Base-by-base conservation (phyloP, 1,284 basidiomycete species). In the Leccinum cinnamomeum region DNA sequence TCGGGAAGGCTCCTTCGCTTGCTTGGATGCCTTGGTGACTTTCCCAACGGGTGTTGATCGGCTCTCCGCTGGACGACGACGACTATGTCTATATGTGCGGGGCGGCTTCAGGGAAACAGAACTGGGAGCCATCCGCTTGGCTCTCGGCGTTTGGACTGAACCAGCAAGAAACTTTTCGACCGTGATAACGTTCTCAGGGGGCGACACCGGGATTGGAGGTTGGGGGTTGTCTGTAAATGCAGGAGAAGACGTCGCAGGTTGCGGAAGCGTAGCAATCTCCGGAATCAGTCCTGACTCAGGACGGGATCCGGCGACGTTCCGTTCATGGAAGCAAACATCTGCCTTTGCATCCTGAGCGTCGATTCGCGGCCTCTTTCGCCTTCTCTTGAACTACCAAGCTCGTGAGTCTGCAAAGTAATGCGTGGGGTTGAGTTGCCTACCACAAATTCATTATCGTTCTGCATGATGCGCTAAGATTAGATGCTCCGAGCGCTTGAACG, bases 101-200 rank as follows among this genome's bases (percentile, higher is more conserved):
- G 54, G 8, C 16, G 18, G 55, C 16, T 18, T 59, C 25, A n/a
- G 7, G 14, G 61, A 28, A 30, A 8, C 25, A 12, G 10, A 3
- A n/a, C 4, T 23, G 7, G 50, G 18, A 25, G 56, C 3, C 2
- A 54, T 35, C 7, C 46, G 58, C n/a, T 59, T 62, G 53, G 50
- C 46, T 37, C 51, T 61, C 3, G 60, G 14, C 14, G 3, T 12
- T 6, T 60, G 64, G 7, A 28, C 56, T 5, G 67, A 62, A 53
- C 35, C 11, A 10, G 64, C 65, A 59, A 74, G 69, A 57, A 76
- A 74, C 5, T 11, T 41, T 12, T 76, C 74, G 51, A 76, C 70
- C 3, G 72, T 75, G 50, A 76, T 10, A 3, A 61, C 28, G 6
- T 51, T 62, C 60, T 63, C 54, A 7, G 53, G 18, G 30, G 30